A percentile compares a stretch with the other conserved stretches of the same genome.
phyloP scores from a whole-genome alignment of 1,139 yeast species.

The Yamadazyma spencermartinsiae region DNA sequence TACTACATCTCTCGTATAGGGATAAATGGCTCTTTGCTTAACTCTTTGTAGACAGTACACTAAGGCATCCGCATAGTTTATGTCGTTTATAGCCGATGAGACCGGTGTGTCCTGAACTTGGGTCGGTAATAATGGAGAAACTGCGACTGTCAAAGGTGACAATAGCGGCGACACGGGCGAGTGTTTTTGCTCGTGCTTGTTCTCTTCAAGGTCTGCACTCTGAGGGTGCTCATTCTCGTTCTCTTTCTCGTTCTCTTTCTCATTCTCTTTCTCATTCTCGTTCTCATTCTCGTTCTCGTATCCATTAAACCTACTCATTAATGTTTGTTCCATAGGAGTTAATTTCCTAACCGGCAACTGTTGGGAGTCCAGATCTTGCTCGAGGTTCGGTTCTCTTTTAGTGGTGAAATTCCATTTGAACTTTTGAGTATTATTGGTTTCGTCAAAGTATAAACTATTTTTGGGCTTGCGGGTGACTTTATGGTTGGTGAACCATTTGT shows the following conservation, averaged over 20 bases:
- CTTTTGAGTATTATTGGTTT: slow-evolving; percentile 6
- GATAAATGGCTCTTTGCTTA: slow-evolving; percentile 47
- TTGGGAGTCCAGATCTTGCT: too few relatives aligned
- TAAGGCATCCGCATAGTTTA: slow-evolving; percentile 14
- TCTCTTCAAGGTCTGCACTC: background rate
- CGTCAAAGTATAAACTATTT: slow-evolving; percentile 10
- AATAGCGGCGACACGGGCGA: background rate
- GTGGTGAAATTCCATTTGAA: slow-evolving; percentile 24
- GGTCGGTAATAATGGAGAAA: slow-evolving; percentile 2
- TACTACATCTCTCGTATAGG: slow-evolving; percentile 47
- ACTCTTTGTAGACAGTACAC: slow-evolving; percentile 36
- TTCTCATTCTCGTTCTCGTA: background rate
- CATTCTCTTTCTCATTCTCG: slow-evolving; percentile 5
- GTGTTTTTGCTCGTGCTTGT: background rate
- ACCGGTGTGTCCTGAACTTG: slow-evolving; percentile 4
- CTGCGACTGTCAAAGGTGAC: too few relatives aligned
- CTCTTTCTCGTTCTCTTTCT: too few relatives aligned
- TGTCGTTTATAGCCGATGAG: slow-evolving; percentile 1
- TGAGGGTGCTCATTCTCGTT: background rate
- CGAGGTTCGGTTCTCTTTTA: background rate
- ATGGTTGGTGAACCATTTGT: slow-evolving; percentile 24
- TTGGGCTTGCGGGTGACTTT: slow-evolving; percentile 11
- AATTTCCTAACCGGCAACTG: slow-evolving; percentile 6
- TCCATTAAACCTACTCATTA: slow-evolving; percentile 4
- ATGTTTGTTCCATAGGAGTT: slow-evolving; percentile 21